A percentile compares a stretch with the other conserved stretches of the same genome.
Conservation (phyloP, 257 asterid genomes). For the Jaltomata sinuosa region DNA sequence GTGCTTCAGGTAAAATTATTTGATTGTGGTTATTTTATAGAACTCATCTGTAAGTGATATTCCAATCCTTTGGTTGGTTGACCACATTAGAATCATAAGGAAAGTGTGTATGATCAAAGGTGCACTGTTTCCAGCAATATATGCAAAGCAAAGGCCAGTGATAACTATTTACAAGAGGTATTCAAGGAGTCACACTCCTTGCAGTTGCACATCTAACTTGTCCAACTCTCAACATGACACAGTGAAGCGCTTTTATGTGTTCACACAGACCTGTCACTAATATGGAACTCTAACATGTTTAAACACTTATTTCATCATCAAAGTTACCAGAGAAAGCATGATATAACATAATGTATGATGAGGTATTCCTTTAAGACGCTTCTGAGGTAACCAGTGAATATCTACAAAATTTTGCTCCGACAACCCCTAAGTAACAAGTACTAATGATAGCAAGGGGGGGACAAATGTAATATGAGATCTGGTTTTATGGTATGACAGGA, state of each 20-base stretch:
- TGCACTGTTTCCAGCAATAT: not conserved
- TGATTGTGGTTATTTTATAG: not conserved
- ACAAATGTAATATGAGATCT: not conserved
- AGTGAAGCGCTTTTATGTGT: not conserved
- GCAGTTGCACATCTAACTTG: not conserved
- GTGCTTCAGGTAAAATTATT: conserved; percentile 43
- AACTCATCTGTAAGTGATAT: not conserved
- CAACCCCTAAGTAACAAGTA: not conserved
- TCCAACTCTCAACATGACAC: not conserved
- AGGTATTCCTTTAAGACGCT: not conserved
- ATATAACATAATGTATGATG: not conserved
- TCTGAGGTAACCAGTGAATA: not conserved
- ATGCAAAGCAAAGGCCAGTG: not conserved
- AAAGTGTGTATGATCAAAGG: not conserved
- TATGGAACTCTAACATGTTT: not conserved
- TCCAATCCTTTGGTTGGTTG: not conserved
- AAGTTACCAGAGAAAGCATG: not conserved
- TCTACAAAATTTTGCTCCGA: not conserved
- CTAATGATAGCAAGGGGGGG: not conserved
- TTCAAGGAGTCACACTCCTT: not conserved
- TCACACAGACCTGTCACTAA: not conserved
- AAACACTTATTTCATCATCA: too few species aligned
- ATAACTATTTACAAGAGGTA: not conserved
- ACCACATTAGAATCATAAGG: not conserved
- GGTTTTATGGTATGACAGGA: not conserved